Conservation (phyloP, 2,329 filamentous ascomycete species). For the Arachnomyces sp. region DNA sequence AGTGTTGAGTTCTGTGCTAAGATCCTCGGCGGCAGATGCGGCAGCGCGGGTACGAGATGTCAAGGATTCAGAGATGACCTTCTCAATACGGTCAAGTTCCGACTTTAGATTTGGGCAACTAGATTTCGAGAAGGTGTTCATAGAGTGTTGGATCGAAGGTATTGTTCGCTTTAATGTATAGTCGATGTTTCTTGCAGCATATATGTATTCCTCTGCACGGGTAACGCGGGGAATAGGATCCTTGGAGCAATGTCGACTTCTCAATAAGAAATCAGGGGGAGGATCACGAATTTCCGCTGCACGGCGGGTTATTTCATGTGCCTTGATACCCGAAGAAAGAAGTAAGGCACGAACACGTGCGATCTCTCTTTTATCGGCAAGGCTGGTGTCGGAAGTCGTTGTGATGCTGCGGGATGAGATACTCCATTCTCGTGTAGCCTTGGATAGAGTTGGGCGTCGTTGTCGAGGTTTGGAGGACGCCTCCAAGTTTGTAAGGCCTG, state of each 20-base stretch:
- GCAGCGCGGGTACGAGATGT: constrained; percentile 57
- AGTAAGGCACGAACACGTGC: constrained; percentile 70
- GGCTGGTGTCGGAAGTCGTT: constrained; percentile 25
- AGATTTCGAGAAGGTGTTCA: constrained; percentile 39
- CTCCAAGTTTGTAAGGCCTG: constrained; percentile 37
- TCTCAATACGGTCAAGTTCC: constrained; percentile 38
- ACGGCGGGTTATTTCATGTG: constrained; percentile 66
- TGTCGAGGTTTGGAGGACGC: constrained; percentile 21
- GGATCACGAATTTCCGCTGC: constrained; percentile 43
- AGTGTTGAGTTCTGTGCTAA: constrained; percentile 67
- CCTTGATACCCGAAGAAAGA: constrained; percentile 81
- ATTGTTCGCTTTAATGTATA: constrained; percentile 40
- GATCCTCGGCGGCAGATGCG: constrained; percentile 71
- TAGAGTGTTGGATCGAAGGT: constrained; percentile 35
- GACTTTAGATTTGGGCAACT: constrained; percentile 38
- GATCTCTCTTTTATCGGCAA: constrained; percentile 63
- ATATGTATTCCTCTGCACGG: constrained; percentile 45
- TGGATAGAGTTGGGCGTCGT: constrained; percentile 29
- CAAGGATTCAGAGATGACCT: constrained; percentile 42
- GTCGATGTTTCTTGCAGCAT: constrained; percentile 47
- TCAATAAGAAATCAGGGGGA: constrained; percentile 30
- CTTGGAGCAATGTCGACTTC: constrained; percentile 20
- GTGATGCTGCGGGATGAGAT: constrained; percentile 46
- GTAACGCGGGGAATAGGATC: constrained; percentile 34
- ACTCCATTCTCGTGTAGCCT: constrained; percentile 49